These are phyloP conservation scores for Heritiera littoralis DNA, from an alignment of 345 rosid genomes.

Conservation along the genomic window DNA sequence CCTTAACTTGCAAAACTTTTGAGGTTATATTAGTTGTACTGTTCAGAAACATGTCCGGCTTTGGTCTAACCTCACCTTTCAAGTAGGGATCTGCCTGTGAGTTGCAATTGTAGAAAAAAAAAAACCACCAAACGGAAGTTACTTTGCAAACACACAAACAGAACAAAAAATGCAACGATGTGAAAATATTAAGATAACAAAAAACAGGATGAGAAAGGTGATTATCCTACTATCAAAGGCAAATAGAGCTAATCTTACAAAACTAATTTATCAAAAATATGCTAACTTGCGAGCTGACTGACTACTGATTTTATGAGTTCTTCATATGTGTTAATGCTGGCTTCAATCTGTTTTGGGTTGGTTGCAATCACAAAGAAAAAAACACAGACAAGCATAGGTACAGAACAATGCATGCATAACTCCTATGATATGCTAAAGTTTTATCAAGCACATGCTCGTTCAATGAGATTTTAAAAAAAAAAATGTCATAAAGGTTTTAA, in stretches of 20 bases:
- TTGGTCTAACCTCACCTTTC: constrained; percentile 67
- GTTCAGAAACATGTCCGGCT: constrained; percentile 41
- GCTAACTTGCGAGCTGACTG: background rate
- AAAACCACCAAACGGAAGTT: background rate
- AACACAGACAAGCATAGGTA: background rate
- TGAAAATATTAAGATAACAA: background rate
- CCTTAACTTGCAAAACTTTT: constrained; percentile 48
- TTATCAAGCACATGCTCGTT: background rate
- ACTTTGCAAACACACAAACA: background rate
- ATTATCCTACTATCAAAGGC: background rate
- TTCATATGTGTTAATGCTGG: background rate
- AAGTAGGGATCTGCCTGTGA: constrained; percentile 76
- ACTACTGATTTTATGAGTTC: background rate
- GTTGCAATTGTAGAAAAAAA: background rate
- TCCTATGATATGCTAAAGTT: background rate
- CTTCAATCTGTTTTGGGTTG: background rate
- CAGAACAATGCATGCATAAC: background rate
- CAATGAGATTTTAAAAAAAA: background rate
- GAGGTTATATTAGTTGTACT: constrained; percentile 33
- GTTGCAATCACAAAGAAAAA: background rate
- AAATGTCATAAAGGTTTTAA: background rate
- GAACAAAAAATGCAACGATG: background rate
- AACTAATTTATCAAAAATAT: background rate
- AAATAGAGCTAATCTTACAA: background rate
- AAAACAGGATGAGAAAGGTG: background rate